These are phyloP conservation scores for Tetrastigma voinierianum DNA, from an alignment of 164 flowering plant species.

Conservation along the genomic window DNA sequence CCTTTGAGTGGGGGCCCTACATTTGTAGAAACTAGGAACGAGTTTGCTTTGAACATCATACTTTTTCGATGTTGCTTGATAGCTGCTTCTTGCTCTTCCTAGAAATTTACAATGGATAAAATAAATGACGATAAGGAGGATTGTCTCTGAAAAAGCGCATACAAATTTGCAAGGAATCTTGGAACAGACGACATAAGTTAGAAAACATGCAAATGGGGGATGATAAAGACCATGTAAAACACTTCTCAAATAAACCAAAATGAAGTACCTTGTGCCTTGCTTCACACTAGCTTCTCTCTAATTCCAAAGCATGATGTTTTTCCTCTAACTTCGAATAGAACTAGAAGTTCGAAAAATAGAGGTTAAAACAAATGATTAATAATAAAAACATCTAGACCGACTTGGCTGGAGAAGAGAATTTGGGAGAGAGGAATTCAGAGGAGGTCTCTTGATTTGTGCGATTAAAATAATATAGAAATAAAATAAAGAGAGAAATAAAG, in stretches of 20 bases:
- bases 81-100: slow-evolving; percentile 94
- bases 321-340: slow-evolving; percentile 77
- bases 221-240: no score
- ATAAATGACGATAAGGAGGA: no score
- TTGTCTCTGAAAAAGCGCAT: background rate
- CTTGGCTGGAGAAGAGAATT: no score
- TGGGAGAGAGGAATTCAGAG: no score
- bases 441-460: no score
- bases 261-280: slow-evolving; percentile 73
- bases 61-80: slow-evolving; percentile 77
- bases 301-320: slow-evolving; percentile 78
- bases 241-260: no score
- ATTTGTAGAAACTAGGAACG: slow-evolving; percentile 95
- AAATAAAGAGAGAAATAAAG: no score
- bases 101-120: background rate
- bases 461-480: no score
- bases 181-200: no score
- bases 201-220: background rate
- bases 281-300: slow-evolving; percentile 65
- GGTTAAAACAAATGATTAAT: background rate
- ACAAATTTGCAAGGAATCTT: background rate
- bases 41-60: slow-evolving; percentile 77
- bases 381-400: no score
- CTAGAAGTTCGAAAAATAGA: slow-evolving; percentile 25
- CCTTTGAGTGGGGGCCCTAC: slow-evolving; percentile 89